Base-by-base conservation (phyloP, 306 rosid genomes). In the Inga oerstediana region DNA sequence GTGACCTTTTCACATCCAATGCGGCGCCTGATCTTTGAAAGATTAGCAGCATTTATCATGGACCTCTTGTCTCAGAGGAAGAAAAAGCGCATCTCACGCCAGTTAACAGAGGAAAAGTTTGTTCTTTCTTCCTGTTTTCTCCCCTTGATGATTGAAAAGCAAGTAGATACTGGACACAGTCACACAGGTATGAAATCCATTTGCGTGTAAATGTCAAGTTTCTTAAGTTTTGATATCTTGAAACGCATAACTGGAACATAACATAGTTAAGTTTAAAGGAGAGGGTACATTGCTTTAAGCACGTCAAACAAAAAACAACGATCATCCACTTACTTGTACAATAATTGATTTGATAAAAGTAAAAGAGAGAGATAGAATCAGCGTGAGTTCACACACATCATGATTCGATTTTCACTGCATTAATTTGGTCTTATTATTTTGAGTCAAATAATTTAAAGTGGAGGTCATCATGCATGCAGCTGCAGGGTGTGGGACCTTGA, bases 391-490 rank as follows among this genome's bases (percentile, higher is more conserved):
- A 49, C 65, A 45, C 20, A 68, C 58, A 54, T 84, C 54, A 64
- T 72, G 30, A 17, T 7, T 54, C 2, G 22, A 54, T n/a, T 15
- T 49, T 62, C 16, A 14, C 67, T 52, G 45, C 59, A 41, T 44
- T 32, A n/a, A 4, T 37, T 74, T 52, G 87, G 80, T 70, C 72
- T 81, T 39, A 39, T 45, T 81, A 43, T 66, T 24, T n/a, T n/a
- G 12, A 79, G 86, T 74, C 86, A 81, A 83, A 46, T 11, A 39
- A 39, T 74, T 77, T 79, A 48, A 78, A 82, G 87, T 85, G 87
- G 74, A 61, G 58, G 86, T 44, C 59, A 80, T 85, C 48, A 80
- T 85, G 62, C 77, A 88, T 20, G 34, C 52, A 12, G 32, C 34
- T 72, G 37, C 35, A 5, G 44, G 44, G 35, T 17, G 84, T 61